phyloP scores from a whole-genome alignment of 2,329 filamentous ascomycete species.

The Monosporascus sp. region DNA sequence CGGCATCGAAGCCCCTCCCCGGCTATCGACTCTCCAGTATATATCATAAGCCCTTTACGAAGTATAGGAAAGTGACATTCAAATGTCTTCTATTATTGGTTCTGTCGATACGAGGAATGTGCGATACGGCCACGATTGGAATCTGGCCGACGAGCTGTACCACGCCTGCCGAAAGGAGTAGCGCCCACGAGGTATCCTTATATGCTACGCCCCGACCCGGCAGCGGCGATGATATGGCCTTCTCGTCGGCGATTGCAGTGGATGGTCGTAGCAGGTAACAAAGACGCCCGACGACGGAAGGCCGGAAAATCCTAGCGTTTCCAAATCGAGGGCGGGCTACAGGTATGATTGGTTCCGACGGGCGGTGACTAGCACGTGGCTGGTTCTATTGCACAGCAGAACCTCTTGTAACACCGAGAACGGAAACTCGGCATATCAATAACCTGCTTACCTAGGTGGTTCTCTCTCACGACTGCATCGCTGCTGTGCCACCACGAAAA shows the following conservation, averaged over 20 bases:
- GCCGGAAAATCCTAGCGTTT: neutral
- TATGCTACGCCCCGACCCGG: no score
- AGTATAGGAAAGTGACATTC: neutral
- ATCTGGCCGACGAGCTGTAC: no score
- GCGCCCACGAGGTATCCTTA: no score
- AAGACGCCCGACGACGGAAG: no score
- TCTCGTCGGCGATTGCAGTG: no score
- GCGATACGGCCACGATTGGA: no score
- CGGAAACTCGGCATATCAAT: neutral
- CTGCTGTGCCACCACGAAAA: neutral
- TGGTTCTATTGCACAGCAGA: neutral
- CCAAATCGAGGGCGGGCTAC: neutral
- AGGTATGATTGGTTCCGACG: neutral
- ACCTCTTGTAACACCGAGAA: neutral
- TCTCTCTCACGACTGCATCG: neutral
- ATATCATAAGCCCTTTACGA: neutral
- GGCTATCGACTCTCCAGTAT: neutral
- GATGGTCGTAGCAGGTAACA: no score
- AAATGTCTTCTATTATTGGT: no score
- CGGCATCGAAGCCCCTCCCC: neutral
- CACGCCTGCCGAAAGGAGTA: no score
- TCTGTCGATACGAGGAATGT: no score
- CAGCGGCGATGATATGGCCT: no score
- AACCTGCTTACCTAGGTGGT: neutral
- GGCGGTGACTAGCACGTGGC: neutral